These are phyloP conservation scores for Candolleomyces eurysporus DNA, from an alignment of 768 basidiomycete species.

Conservation along the genomic window DNA sequence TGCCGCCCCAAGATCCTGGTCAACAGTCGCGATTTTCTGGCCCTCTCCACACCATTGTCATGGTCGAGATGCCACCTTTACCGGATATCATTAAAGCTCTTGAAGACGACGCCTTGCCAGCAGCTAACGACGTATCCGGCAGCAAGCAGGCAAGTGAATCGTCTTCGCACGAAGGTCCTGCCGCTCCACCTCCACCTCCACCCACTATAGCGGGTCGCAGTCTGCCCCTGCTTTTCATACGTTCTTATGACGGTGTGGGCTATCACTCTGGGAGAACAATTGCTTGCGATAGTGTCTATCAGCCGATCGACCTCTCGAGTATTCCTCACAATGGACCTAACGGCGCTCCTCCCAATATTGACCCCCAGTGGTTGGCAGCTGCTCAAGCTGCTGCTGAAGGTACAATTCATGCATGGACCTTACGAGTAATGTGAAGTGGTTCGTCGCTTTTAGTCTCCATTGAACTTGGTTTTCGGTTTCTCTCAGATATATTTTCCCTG, in stretches of 20 bases:
- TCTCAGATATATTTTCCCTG: slow-evolving; percentile 5
- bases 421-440: slow-evolving; percentile 64
- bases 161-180: slow-evolving; percentile 25
- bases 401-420: slow-evolving; percentile 73
- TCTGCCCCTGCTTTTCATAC: slow-evolving; percentile 79
- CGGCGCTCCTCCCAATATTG: slow-evolving; percentile 39
- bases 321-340: slow-evolving; percentile 47
- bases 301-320: slow-evolving; percentile 59
- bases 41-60: slow-evolving; percentile 74
- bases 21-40: slow-evolving; percentile 43
- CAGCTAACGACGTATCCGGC: slow-evolving; percentile 33
- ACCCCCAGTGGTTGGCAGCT: slow-evolving; percentile 71
- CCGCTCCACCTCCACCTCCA: slow-evolving; percentile 31
- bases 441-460: not conserved
- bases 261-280: slow-evolving; percentile 87
- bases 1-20: slow-evolving; percentile 21
- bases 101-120: slow-evolving; percentile 62
- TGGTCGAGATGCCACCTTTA: slow-evolving; percentile 82
- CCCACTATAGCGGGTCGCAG: slow-evolving; percentile 64
- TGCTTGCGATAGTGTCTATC: slow-evolving; percentile 79
- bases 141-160: slow-evolving; percentile 34
- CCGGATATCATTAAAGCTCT: slow-evolving; percentile 75
- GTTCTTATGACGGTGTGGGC: slow-evolving; percentile 80
- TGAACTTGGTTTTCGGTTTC: slow-evolving; percentile 8
- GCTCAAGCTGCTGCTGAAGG: slow-evolving; percentile 72